phyloP scores from a whole-genome alignment of 148 eudicot species.

The Silene latifolia region DNA sequence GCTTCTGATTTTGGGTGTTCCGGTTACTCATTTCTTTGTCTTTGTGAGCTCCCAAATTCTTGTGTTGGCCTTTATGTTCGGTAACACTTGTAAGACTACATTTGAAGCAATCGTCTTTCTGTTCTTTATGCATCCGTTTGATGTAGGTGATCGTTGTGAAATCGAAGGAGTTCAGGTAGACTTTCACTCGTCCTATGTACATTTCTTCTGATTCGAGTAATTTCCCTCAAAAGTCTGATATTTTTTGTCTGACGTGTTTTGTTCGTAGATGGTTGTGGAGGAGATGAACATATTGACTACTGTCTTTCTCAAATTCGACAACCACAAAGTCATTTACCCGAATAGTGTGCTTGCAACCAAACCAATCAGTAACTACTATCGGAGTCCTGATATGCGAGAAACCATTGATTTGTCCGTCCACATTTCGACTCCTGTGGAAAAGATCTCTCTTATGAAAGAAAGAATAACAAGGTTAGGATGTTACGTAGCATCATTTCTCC shows the following conservation, averaged over 20 bases:
- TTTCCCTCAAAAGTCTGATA: too few species aligned
- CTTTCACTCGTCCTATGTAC: not conserved
- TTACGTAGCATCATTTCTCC: too few species aligned
- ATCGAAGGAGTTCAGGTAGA: slow-evolving; percentile 68
- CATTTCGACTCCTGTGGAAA: slow-evolving; percentile 68
- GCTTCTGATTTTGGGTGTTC: slow-evolving; percentile 65
- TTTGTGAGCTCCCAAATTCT: slow-evolving; percentile 63
- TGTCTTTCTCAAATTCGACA: slow-evolving; percentile 61
- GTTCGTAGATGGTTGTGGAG: slow-evolving; percentile 73
- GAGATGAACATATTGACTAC: slow-evolving; percentile 84
- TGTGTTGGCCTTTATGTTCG: slow-evolving; percentile 54
- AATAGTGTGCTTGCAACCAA: slow-evolving; percentile 72
- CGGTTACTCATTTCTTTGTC: slow-evolving; percentile 53
- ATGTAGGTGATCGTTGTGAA: slow-evolving; percentile 35
- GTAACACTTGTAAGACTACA: slow-evolving; percentile 75
- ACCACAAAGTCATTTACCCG: slow-evolving; percentile 73
- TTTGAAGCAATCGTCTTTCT: slow-evolving; percentile 81
- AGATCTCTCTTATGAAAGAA: slow-evolving; percentile 66
- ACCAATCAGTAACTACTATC: slow-evolving; percentile 66
- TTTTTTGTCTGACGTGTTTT: not conserved
- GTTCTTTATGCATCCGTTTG: slow-evolving; percentile 50
- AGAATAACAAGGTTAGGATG: slow-evolving; percentile 48
- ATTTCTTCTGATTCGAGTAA: not conserved
- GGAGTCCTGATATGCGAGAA: slow-evolving; percentile 92
- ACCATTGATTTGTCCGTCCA: slow-evolving; percentile 62